Conservation (phyloP, 1,284 basidiomycete species). For the Ganoderma multipileum region DNA sequence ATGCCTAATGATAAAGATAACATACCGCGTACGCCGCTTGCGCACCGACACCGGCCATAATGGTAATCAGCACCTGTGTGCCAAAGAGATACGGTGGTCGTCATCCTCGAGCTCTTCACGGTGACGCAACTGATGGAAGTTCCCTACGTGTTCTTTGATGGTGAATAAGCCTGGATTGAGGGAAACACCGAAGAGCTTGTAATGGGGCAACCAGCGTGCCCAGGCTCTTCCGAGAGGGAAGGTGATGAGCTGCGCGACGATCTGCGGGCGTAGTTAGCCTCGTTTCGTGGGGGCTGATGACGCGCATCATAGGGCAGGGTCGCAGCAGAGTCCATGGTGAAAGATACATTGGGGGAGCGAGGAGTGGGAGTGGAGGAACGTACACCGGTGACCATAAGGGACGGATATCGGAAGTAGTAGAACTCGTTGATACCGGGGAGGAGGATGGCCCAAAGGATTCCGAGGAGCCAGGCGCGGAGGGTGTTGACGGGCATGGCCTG, state of each 20-base stretch:
- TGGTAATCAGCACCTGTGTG: constrained; percentile 51
- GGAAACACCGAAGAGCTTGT: constrained; percentile 56
- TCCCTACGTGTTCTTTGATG: constrained; percentile 68
- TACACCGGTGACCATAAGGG: constrained; percentile 47
- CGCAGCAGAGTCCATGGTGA: not conserved
- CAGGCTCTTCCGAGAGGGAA: constrained; percentile 66
- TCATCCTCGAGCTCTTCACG: not conserved
- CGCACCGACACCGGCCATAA: constrained; percentile 78
- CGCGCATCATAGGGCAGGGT: not conserved
- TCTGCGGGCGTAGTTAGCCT: constrained; percentile 34
- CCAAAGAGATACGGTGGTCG: not conserved
- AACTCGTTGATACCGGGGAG: constrained; percentile 68
- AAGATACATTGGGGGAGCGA: not conserved
- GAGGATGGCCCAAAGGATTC: constrained; percentile 56
- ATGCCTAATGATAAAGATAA: not conserved
- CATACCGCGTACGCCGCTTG: constrained; percentile 59
- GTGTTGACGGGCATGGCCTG: constrained; percentile 49
- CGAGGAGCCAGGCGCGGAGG: constrained; percentile 65
- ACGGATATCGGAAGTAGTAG: constrained; percentile 72
- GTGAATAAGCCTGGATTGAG: constrained; percentile 74
- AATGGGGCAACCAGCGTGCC: constrained; percentile 58
- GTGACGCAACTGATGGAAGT: not conserved
- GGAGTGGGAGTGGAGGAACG: constrained; percentile 15
- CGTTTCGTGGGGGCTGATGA: not conserved
- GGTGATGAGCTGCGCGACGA: constrained; percentile 64